These are phyloP conservation scores for Backusella westeae DNA, from an alignment of 192 early-diverging fungal species.

Conservation along the genomic window DNA sequence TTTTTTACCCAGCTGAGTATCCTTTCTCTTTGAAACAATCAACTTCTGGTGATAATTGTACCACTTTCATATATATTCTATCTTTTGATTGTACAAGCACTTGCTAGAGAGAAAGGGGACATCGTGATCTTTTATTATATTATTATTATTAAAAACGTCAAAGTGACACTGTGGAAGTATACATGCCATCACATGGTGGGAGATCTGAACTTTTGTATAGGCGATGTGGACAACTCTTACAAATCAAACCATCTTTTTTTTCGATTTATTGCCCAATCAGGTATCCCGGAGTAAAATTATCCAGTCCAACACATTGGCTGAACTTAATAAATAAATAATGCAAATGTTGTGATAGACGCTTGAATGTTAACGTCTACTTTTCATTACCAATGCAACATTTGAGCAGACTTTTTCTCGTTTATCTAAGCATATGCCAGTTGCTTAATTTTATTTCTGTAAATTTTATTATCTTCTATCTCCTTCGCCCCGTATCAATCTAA, in stretches of 20 bases:
- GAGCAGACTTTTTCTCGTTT: background rate
- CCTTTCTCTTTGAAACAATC: background rate
- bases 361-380: too few species aligned
- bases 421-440: background rate
- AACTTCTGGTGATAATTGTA: background rate
- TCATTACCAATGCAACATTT: background rate
- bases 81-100: background rate
- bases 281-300: background rate
- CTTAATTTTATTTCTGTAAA: background rate
- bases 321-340: background rate
- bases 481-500: background rate
- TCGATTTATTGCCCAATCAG: background rate
- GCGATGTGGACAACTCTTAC: background rate
- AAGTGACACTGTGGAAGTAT: background rate
- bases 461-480: background rate
- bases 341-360: background rate
- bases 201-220: background rate
- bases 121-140: background rate
- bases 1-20: background rate
- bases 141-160: background rate
- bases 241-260: background rate
- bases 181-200: background rate
- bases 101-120: background rate
- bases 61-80: background rate
- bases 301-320: background rate